Base-by-base conservation (phyloP, 73 alveolate species). In the Paramecium caudatum region DNA sequence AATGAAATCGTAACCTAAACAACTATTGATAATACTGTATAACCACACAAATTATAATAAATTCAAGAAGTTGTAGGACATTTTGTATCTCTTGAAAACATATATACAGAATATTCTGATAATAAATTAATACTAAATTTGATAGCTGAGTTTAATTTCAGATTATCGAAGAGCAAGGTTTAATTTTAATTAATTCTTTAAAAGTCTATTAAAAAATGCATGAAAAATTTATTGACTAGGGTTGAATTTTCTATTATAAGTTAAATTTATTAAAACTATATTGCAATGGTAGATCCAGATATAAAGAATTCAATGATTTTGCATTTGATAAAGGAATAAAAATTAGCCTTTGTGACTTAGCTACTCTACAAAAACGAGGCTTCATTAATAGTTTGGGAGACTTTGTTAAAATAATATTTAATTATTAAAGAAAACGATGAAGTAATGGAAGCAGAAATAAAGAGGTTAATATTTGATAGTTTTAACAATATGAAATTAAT, bases 21-120 rank as follows among this genome's bases (percentile, higher is more conserved):
- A 3, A 27, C 23, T 5, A 55, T 55, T 10, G 80, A 55, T 21
- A 55, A 55, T 27, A 55, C 30, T 1, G 30, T 27, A 10, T 27
- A 27, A 1, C 80, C 80, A 3, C 80, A 55, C n/a, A 55, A 55
- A 23, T 55, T 55, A 10, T 27, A 55, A 9, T 5, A 55, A 23
- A 55, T 55, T 2, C 41, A 55, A 27, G 80, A 55, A 23, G 80
- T 55, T 17, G 80, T 55, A 8, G 80, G 80, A 55, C 80, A 55
- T 55, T 55, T 55, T 8, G 30, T 55, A 12, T 23, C 23, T 10
- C 30, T 55, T 27, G 80, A 55, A 21, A 55, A 55, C 30, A 55
- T 55, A 10, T 55, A 55, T 55, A 27, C 23, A 27, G 80, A 55
- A 23, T 55, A 55, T 8, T 55, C 80, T 9, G 80, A 55, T 55